Evolutionary conservation across 2,329 filamentous ascomycete species (phyloP).

Genomic region (Nigrograna mackinnonii): DNA sequence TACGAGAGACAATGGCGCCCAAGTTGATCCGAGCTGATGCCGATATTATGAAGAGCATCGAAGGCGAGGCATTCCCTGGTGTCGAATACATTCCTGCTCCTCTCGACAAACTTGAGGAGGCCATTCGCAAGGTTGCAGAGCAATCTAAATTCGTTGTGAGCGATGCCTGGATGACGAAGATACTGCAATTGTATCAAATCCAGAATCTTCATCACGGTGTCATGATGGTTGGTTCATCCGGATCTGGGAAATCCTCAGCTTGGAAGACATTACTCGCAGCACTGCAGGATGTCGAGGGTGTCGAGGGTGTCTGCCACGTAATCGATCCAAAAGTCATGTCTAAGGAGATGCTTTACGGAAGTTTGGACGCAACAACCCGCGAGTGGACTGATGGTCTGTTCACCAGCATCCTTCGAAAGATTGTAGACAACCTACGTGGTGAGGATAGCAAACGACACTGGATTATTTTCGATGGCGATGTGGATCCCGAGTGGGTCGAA

Average conservation of each 20-base stretch:
- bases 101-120: conserved; percentile 75
- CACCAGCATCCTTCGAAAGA: conserved; percentile 96
- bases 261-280: conserved; percentile 94
- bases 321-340: conserved; percentile 99
- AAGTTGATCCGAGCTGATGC: conserved; percentile 95
- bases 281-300: conserved; percentile 83
- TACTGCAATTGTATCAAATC: conserved; percentile 96
- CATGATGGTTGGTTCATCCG: conserved; percentile 99
- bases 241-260: conserved; percentile 93
- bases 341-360: conserved; percentile 96
- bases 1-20: conserved; percentile 96
- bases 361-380: conserved; percentile 90
- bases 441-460: conserved; percentile 97
- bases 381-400: conserved; percentile 99
- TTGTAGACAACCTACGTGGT: conserved; percentile 96
- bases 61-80: conserved; percentile 85
- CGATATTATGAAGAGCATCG: conserved; percentile 82
- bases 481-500: conserved; percentile 99
- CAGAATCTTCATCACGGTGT: conserved; percentile 98
- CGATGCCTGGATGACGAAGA: conserved; percentile 96
- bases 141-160: conserved; percentile 88
- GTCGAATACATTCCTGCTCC: conserved; percentile 91
- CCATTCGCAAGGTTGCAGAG: conserved; percentile 79
- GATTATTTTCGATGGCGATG: conserved; percentile 99
- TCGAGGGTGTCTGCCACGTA: conserved; percentile 94